Conservation (phyloP, 345 rosid species). For the Eucalyptus fibrosa region DNA sequence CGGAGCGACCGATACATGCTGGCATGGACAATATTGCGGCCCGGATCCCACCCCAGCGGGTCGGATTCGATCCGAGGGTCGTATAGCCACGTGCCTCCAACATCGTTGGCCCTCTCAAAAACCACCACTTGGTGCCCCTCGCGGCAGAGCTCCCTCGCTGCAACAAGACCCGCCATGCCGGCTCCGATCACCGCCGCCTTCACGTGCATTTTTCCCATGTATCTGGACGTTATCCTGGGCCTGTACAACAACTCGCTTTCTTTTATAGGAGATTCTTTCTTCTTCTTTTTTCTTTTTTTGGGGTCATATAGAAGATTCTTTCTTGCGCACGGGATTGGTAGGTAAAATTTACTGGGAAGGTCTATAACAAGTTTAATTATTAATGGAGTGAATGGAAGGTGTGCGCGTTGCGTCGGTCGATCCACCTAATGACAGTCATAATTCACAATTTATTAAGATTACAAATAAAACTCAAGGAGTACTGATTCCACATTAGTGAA, state of each 20-base stretch:
- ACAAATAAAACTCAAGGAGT: background rate
- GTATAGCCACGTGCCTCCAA: background rate
- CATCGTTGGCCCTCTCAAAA: background rate
- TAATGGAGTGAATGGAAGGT: background rate
- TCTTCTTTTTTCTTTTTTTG: accelerated
- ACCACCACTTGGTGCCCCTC: background rate
- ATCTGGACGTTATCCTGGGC: background rate
- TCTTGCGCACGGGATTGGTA: background rate
- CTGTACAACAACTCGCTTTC: background rate
- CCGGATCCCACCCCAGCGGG: background rate
- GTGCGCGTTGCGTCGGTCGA: background rate
- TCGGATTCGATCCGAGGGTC: background rate
- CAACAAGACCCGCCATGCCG: background rate
- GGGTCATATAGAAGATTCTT: background rate
- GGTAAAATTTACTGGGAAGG: background rate
- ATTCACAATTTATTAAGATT: background rate
- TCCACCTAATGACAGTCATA: background rate
- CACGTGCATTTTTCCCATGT: background rate
- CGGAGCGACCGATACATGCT: background rate
- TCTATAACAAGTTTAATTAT: background rate
- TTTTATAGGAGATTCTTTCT: background rate
- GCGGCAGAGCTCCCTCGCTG: background rate
- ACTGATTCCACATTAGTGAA: background rate
- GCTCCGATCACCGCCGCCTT: background rate
- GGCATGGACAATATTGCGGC: background rate